Conservation (phyloP, 2,329 filamentous ascomycete species). For the Colletotrichum incanum region DNA sequence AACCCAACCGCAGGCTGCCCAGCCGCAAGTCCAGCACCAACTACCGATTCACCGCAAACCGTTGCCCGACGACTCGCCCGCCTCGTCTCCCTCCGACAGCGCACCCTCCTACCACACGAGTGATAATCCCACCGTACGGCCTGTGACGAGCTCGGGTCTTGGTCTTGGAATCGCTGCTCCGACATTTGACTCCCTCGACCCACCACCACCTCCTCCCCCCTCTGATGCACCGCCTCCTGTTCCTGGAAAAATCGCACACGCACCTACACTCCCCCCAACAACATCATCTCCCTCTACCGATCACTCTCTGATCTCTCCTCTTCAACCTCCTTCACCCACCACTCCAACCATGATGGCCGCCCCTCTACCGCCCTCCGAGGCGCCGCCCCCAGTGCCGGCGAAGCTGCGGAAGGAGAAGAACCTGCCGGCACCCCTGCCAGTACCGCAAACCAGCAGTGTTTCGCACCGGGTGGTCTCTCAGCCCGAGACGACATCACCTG, state of each 20-base stretch:
- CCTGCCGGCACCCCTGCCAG: constrained; percentile 23
- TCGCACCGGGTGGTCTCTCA: constrained; percentile 27
- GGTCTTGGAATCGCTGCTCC: constrained; percentile 34
- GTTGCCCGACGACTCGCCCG: constrained; percentile 29
- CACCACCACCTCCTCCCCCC: constrained; percentile 27
- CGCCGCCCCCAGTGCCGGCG: constrained; percentile 33
- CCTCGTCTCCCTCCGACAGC: constrained; percentile 39
- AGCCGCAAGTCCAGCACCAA: constrained; percentile 41
- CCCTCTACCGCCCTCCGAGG: constrained; percentile 31
- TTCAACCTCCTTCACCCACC: constrained; percentile 26
- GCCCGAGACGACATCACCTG: constrained; percentile 21
- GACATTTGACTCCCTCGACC: constrained; percentile 21
- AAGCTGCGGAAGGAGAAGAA: constrained; percentile 41
- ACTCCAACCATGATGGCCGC: constrained; percentile 31
- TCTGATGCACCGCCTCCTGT: constrained; percentile 39
- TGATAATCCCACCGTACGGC: constrained; percentile 25
- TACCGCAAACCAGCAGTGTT: constrained; percentile 2
- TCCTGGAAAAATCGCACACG: constrained; percentile 27
- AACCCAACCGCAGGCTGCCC: constrained; percentile 35
- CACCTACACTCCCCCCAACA: constrained; percentile 16
- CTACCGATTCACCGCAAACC: constrained; percentile 46
- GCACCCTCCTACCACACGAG: constrained; percentile 33
- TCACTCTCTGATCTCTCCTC: constrained; percentile 21
- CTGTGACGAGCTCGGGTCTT: constrained; percentile 26
- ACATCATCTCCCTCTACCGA: constrained; percentile 9